These are phyloP conservation scores for Corchorus capsularis DNA, from an alignment of 345 rosid species.

Conservation along the genomic window DNA sequence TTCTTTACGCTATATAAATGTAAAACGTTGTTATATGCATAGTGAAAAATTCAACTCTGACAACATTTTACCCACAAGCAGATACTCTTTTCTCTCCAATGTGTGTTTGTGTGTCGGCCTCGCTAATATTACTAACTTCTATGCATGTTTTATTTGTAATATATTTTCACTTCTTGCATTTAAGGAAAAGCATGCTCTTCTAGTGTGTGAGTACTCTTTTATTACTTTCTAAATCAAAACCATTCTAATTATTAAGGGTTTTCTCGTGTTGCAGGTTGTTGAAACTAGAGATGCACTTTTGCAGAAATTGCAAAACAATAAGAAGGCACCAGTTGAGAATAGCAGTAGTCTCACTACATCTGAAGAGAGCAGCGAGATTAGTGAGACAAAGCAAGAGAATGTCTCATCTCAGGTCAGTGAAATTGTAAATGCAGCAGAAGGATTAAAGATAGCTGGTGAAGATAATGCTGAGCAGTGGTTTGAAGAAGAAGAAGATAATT, in stretches of 20 bases:
- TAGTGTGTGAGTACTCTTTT: background rate
- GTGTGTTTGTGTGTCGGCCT: background rate
- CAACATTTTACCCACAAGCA: background rate
- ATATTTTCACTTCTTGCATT: background rate
- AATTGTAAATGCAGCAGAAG: constrained; percentile 32
- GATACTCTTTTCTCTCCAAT: background rate
- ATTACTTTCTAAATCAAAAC: background rate
- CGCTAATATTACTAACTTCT: background rate
- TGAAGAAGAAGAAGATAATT: constrained; percentile 44
- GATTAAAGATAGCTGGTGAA: constrained; percentile 34
- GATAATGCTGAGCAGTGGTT: constrained; percentile 42
- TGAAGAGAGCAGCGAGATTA: constrained; percentile 21
- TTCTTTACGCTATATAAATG: background rate
- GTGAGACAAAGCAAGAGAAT: constrained; percentile 22
- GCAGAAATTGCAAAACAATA: constrained; percentile 50
- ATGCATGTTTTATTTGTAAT: background rate
- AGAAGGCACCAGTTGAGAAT: constrained; percentile 27
- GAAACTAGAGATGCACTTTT: constrained; percentile 58
- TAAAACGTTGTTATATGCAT: background rate
- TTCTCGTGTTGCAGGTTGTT: constrained; percentile 43
- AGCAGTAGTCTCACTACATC: constrained; percentile 24
- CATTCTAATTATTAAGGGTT: background rate
- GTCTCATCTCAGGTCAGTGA: constrained; percentile 15
- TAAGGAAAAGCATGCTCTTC: background rate
- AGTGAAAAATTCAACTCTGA: background rate